A percentile compares a stretch with the other conserved stretches of the same genome.
phyloP scores from a whole-genome alignment of 1,139 yeast species.

The Candida sp. region DNA sequence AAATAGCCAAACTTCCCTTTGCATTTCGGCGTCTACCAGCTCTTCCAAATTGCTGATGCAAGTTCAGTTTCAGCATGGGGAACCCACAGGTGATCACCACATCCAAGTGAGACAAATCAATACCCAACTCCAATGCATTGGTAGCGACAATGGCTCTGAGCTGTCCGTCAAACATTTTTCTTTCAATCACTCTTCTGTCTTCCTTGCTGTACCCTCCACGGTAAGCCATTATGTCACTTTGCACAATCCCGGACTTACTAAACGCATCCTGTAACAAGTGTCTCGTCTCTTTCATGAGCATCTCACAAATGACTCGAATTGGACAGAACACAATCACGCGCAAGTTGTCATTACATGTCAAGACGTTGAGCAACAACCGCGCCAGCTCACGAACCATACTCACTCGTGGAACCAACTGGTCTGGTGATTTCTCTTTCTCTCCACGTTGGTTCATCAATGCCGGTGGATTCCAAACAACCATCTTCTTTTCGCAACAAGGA shows the following conservation, averaged over 20 bases:
- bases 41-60: conserved; percentile 96
- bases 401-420: conserved; percentile 52
- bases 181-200: conserved; percentile 87
- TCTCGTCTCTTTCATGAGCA: conserved; percentile 82
- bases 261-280: conserved; percentile 34
- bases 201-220: conserved; percentile 92
- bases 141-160: conserved; percentile 91
- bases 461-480: conserved; percentile 84
- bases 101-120: conserved; percentile 91
- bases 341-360: conserved; percentile 52
- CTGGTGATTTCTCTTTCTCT: conserved; percentile 25
- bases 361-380: conserved; percentile 63
- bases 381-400: conserved; percentile 81
- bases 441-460: conserved; percentile 67
- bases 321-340: conserved; percentile 92
- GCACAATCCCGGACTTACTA: conserved; percentile 42
- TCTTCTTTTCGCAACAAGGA: conserved; percentile 76
- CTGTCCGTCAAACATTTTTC: conserved; percentile 87
- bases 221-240: conserved; percentile 84
- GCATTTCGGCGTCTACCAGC: conserved; percentile 90
- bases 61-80: conserved; percentile 82
- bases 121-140: conserved; percentile 93
- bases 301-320: conserved; percentile 84
- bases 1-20: conserved; percentile 63
- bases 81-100: conserved; percentile 93